These are phyloP conservation scores for Myriosclerotinia scirpicola DNA, from an alignment of 2,329 filamentous ascomycete genomes.

Conservation along the genomic window DNA sequence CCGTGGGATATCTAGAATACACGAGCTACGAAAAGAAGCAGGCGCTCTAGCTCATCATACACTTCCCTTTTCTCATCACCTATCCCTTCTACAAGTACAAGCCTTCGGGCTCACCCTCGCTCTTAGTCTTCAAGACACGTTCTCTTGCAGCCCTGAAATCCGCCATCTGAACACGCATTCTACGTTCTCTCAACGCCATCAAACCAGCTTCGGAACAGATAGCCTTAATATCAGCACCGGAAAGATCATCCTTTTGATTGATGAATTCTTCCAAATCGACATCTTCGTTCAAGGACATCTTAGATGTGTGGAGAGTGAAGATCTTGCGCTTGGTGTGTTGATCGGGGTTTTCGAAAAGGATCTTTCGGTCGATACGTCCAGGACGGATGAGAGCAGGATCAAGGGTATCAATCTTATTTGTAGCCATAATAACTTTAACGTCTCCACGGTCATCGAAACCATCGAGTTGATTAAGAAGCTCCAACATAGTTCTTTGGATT, in stretches of 20 bases:
- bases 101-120: conserved; percentile 95
- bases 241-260: conserved; percentile 95
- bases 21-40: conserved; percentile 34
- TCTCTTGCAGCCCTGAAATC: conserved; percentile 93
- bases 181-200: conserved; percentile 87
- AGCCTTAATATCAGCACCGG: conserved; percentile 96
- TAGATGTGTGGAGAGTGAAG: conserved; percentile 95
- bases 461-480: conserved; percentile 96
- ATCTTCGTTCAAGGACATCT: conserved; percentile 95
- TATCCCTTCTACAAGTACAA: conserved; percentile 77
- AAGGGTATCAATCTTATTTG: conserved; percentile 98
- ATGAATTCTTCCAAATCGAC: conserved; percentile 99
- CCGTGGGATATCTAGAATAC: conserved; percentile 35
- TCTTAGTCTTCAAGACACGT: conserved; percentile 96
- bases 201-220: conserved; percentile 97
- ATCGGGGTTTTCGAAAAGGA: conserved; percentile 67
- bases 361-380: conserved; percentile 98
- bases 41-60: conserved; percentile 25
- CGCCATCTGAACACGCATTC: conserved; percentile 99
- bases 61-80: conserved; percentile 6
- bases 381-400: conserved; percentile 95
- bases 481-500: conserved; percentile 97
- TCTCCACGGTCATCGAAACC: conserved; percentile 98
- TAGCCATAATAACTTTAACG: conserved; percentile 99
- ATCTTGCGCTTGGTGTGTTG: conserved; percentile 97